Base-by-base conservation (phyloP, 2,329 filamentous ascomycete genomes). In the Sarocladium kiliense region DNA sequence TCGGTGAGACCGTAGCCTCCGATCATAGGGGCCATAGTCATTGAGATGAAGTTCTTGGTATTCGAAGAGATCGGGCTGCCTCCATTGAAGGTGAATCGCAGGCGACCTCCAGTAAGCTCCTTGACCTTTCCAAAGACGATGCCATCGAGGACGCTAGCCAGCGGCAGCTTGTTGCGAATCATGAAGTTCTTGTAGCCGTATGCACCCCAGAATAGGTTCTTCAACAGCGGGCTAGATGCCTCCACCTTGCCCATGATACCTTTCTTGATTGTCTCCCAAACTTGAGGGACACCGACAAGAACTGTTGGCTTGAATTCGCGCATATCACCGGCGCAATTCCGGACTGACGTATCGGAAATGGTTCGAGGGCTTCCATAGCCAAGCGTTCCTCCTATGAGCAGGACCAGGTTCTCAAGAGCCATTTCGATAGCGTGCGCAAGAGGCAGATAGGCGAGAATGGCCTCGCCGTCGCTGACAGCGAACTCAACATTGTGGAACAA, bases 251-350 rank as follows among this genome's bases (percentile, higher is more conserved):
- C 74, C 60, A 93, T 77, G 64, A 99, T 89, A 55, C 94, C 94
- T 78, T 99, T 99, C 78, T 91, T 93, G 65, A 99, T 88, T 1
- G 90, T 92, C 74, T 99, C 94, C 92, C 93, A 99, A 30, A 99
- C 88, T 57, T 95, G 92, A 1, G 94, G 94, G 2, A 99, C 94
- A 69, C 94, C 94, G 37, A 97, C 88, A 68, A 99, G 82, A 67
- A 97, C 82, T 2, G 91, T 95, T 1, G 94, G 94, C 63, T 82
- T 82, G 68, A 97, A 88, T 66, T 97, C 92, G 58, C 89, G 88
- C 74, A 99, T 96, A 64, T 99, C 94, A 63, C 94, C 93, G 62
- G 86, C 84, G 76, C 89, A 97, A 72, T 97, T 94, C 61, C 87
- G 86, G 72, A 96, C 88, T 19, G 89, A 95, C 3, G 77, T 73